These are phyloP conservation scores for Aurantiochytrium sp. DNA, from an alignment of 108 stramenopile genomes.

Conservation along the genomic window DNA sequence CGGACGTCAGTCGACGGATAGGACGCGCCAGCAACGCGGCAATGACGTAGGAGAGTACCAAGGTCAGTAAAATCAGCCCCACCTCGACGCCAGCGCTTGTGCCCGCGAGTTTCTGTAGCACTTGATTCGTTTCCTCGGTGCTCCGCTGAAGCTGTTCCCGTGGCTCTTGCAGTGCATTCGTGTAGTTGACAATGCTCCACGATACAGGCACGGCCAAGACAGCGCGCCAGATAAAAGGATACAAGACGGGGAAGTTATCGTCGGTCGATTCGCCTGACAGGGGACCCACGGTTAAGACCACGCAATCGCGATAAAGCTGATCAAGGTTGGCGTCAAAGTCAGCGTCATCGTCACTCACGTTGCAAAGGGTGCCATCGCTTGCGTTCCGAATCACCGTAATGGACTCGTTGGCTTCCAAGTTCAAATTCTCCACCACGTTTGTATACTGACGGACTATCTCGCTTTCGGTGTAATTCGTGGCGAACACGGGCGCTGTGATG, in stretches of 20 bases:
- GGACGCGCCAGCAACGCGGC: not conserved
- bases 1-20: not conserved
- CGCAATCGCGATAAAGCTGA: not conserved
- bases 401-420: not conserved
- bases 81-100: not conserved
- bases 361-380: not conserved
- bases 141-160: not conserved
- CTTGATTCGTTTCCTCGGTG: not conserved
- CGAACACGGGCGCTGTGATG: not conserved
- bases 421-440: not conserved
- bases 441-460: not conserved
- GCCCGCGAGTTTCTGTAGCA: not conserved
- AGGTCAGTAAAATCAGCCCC: not conserved
- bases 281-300: not conserved
- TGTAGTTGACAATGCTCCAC: not conserved
- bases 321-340: not conserved
- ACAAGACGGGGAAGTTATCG: not conserved
- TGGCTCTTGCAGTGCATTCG: not conserved
- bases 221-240: not conserved
- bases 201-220: not conserved
- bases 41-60: not conserved
- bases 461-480: not conserved
- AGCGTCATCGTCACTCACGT: not conserved
- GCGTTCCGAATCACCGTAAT: not conserved
- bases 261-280: not conserved